Base-by-base conservation (phyloP, 257 asterid species). In the Solanum bulbocastanum region DNA sequence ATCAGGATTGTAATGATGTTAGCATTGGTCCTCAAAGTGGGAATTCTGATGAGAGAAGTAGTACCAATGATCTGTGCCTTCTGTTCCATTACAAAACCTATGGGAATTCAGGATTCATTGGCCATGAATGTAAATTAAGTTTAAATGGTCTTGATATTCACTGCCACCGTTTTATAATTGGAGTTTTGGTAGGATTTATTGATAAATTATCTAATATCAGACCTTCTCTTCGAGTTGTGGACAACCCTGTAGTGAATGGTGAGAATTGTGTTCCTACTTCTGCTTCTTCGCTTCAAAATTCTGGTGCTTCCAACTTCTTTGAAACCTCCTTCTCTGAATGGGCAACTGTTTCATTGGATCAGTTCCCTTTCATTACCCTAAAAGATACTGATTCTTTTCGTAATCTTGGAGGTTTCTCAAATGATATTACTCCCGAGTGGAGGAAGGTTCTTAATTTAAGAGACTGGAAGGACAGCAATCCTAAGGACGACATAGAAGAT, bases 131-230 rank as follows among this genome's bases (percentile, higher is more conserved):
- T 90, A 90, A 88, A 68, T 52, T 95, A 71, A 89, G 90, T 71
- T 87, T 94, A 68, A 91, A 90, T 83, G 92, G 91, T 87, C 89
- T 93, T 90, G 96, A 95, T 73, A 79, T 97, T 71, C 98, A 95
- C 91, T 97, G 94, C 92, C 90, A 95, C 86, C 98, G 98, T 4
- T 90, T 88, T 87, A 89, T 97, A 89, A 92, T 95, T 85, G 96
- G 94, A 85, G 90, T 90, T 87, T 83, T 96, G 87, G 89, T 90
- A 89, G 90, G 88, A 62, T 94, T 97, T 90, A 56, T 92, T 12
- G 91, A 94, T 91, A 91, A 91, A 90, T 86, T 95, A 62, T 68
- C 85, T 83, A 87, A 86, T 86, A 46, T 36, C 90, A 92, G 87
- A 72, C 68, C 88, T 52, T 90, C 96, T 90, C 87, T 84, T 86